These are phyloP conservation scores for Salicornia ramosissima DNA, from an alignment of 148 eudicot genomes.

Conservation along the genomic window DNA sequence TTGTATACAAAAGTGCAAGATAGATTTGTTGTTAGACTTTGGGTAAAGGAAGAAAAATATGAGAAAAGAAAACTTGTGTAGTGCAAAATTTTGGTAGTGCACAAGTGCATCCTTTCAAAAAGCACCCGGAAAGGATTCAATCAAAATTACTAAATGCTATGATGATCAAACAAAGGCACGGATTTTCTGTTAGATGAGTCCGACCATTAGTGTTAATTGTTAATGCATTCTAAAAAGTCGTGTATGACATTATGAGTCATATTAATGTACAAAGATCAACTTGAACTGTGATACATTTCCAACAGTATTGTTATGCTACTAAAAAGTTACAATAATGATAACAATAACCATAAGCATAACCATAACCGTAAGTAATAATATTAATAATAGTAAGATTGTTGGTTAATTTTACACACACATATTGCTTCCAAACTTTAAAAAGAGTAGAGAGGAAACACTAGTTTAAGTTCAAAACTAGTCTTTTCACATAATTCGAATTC, in stretches of 20 bases:
- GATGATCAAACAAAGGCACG: background rate
- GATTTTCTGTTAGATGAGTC: background rate
- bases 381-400: no score
- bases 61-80: background rate
- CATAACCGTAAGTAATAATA: no score
- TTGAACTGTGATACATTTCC: background rate
- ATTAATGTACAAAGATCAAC: background rate
- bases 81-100: background rate
- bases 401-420: no score
- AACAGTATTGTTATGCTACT: no score
- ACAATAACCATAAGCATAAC: no score
- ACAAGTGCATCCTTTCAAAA: background rate
- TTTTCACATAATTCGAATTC: no score
- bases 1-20: background rate
- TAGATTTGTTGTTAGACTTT: background rate
- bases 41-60: background rate
- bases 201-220: background rate
- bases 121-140: background rate
- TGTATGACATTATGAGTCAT: no score
- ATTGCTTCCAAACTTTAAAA: no score
- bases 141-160: background rate
- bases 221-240: background rate
- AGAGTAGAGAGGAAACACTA: no score
- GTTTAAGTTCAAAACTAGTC: no score
- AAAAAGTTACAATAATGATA: no score